Base-by-base conservation (phyloP, 2,329 filamentous ascomycete genomes). In the Xylariaceae sp. region DNA sequence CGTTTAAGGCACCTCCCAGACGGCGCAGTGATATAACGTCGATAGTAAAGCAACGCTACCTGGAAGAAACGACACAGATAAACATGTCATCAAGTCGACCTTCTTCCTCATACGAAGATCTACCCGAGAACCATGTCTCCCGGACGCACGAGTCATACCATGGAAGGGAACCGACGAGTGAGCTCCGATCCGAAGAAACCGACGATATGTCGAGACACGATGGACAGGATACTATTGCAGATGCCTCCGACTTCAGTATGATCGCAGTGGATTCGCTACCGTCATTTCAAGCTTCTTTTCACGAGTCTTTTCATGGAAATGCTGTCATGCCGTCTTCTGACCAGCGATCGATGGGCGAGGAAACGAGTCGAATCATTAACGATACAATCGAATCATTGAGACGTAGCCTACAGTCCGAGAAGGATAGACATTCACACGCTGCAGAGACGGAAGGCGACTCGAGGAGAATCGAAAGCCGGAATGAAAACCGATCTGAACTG, bases 311-410 rank as follows among this genome's bases (percentile, higher is more conserved):
- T 54, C 77, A 78, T 42, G 75, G 72, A 1, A 75, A 75, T 42
- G 71, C 76, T 57, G 73, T 70, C 60, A 64, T 68, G n/a, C 70
- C 73, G 23, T 68, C 71, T 2, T 71, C 72, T 2, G 67, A 68
- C 17, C 60, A 75, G 2, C 73, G 76, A 7, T 79, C 82, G 35
- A 74, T 83, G 62, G 83, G 82, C 3, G 81, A 85, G 15, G 78
- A 79, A 37, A 84, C 82, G 0, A 83, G 78, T 56, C 68, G 80
- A 47, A 83, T 85, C 52, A 82, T 85, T 56, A 83, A 80, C 65
- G 78, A 77, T 42, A 81, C 81, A 0, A 68, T 85, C 6, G 80
- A 82, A 63, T 78, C 78, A 2, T 66, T 84, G 42, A 75, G 81
- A 45, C 77, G 63, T 71, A 66, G 71, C 59, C 63, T 68, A 65